Evolutionary conservation across 2,329 filamentous ascomycete species (phyloP).

Genomic region (Colletotrichum horii): DNA sequence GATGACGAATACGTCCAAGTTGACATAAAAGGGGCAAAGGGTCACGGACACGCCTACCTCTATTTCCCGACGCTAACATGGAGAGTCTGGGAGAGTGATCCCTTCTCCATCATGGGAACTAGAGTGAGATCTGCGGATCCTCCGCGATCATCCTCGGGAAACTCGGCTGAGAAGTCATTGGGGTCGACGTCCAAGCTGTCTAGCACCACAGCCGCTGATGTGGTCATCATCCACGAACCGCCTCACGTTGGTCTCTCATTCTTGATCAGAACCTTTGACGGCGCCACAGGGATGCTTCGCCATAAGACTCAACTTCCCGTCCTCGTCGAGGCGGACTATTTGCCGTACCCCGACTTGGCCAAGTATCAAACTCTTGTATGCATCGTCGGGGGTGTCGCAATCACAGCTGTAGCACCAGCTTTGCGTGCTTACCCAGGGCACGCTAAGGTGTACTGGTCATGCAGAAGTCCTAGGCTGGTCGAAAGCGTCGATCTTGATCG

Average conservation of each 20-base stretch:
- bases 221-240: neutral
- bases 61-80: slow-evolving; percentile 53
- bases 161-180: neutral
- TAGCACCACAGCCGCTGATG: neutral
- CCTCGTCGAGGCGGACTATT: neutral
- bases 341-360: neutral
- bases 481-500: neutral
- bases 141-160: neutral
- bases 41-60: slow-evolving; percentile 45
- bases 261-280: neutral
- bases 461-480: neutral
- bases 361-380: neutral
- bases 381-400: neutral
- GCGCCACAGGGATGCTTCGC: neutral
- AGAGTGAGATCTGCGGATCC: neutral
- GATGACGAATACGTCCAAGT: slow-evolving; percentile 40
- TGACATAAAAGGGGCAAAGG: slow-evolving; percentile 44
- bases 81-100: slow-evolving; percentile 58
- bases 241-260: neutral
- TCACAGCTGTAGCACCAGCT: neutral
- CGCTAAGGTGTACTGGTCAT: neutral
- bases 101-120: slow-evolving; percentile 43
- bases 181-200: neutral
- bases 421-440: neutral
- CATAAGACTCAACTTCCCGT: neutral